Evolutionary conservation across 305 asterid genomes (phyloP), one percentile per base, ranked within the genome.

Genomic region (Solanum hybrid): DNA sequence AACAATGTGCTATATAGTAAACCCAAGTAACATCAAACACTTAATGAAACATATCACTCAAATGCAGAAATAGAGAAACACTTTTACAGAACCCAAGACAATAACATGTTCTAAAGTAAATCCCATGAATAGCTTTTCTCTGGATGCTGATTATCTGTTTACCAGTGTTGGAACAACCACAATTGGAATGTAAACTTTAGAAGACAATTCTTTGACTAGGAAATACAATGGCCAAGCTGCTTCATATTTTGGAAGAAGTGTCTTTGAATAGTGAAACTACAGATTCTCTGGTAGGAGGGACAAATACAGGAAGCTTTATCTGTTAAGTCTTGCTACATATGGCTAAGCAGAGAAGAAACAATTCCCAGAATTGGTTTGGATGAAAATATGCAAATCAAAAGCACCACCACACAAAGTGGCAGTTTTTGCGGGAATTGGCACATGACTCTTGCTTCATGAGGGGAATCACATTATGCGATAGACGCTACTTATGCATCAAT

Each of bases 1-100:
- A 95, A 93, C 92, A 93, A 87, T 90, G 92, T 92, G 91, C 91
- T 92, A 91, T 92, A 95, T 91, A 93, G 92, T 94, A 93, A 79
- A 95, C 95, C 94, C 93, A 91, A 93, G 91, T 90, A 90, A 93
- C 82, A 90, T 33, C 79, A 70, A 38, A 85, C 89, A 84, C 81
- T 88, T 89, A 81, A 76, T 57, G 76, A 85, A 15, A 31, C 38
- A 17, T 45, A 61, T 26, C 89, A 79, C 73, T 80, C 80, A 77
- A 81, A 82, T 73, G 85, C 51, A 82, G 31, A 70, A 31, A 72
- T 79, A n/a, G 57, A 80, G 86, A 79, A 34, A 57, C 72, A 84
- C 31, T 83, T 83, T 6, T 7, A 39, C 72, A 41, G 26, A 41
- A 45, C 39, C 87, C 88, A 45, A 45, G 20, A 45, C 37, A 83